A percentile compares a stretch with the other conserved stretches of the same genome.
Evolutionary conservation across 1,284 basidiomycete species (phyloP).

Genomic region (Rhodotorula sp.): DNA sequence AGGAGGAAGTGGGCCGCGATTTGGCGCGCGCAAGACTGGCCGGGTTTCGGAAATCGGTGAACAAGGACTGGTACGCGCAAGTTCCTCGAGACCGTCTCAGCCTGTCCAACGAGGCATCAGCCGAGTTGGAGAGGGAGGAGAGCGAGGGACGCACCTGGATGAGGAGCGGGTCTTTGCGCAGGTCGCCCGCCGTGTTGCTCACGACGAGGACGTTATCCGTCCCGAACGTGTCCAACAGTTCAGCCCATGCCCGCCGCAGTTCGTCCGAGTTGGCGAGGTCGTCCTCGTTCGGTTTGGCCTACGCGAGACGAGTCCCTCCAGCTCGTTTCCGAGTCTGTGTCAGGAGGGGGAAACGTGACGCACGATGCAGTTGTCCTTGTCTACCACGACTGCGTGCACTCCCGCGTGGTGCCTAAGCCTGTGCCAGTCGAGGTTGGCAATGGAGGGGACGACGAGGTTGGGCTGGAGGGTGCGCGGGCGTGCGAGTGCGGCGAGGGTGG

Average conservation of each 20-base stretch:
- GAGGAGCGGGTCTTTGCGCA: conserved; percentile 66
- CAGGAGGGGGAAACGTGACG: conserved; percentile 40
- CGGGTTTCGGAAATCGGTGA: conserved; percentile 74
- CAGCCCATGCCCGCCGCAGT: conserved; percentile 65
- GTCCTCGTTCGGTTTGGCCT: conserved; percentile 48
- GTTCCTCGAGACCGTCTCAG: conserved; percentile 76
- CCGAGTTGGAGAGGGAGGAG: neutral
- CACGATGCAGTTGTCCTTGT: conserved; percentile 97
- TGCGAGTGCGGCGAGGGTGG: conserved; percentile 16
- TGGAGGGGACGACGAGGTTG: conserved; percentile 47
- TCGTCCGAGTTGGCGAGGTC: conserved; percentile 31
- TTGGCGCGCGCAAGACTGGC: conserved; percentile 60
- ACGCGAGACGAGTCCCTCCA: neutral
- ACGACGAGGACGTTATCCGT: conserved; percentile 80
- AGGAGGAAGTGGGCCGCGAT: conserved; percentile 62
- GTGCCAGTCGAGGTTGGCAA: conserved; percentile 81
- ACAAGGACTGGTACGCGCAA: conserved; percentile 78
- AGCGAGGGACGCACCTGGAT: conserved; percentile 62
- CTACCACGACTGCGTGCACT: conserved; percentile 83
- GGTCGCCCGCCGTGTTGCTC: conserved; percentile 86
- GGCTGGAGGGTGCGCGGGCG: conserved; percentile 23
- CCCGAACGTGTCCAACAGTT: conserved; percentile 71
- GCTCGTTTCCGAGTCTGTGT: neutral
- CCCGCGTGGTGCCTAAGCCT: conserved; percentile 67
- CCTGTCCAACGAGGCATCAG: conserved; percentile 53